phyloP scores from a whole-genome alignment of 768 basidiomycete species.

The Hortiboletus flavorubellus region DNA sequence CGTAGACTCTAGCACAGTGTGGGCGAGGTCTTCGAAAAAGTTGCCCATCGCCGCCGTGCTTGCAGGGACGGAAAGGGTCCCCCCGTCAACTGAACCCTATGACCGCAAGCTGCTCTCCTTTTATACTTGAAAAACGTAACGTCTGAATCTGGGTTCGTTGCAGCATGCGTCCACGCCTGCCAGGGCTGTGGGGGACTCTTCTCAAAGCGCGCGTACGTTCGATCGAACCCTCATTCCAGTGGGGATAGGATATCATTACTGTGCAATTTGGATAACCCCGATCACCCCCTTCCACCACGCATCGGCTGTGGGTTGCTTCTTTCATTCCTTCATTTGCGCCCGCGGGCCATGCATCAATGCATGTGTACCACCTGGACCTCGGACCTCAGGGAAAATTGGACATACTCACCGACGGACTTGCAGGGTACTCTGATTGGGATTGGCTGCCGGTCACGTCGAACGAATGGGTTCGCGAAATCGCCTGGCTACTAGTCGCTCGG shows the following conservation, averaged over 20 bases:
- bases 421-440: neutral
- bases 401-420: neutral
- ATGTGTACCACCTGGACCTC: neutral
- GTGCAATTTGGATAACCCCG: neutral
- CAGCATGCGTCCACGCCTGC: neutral
- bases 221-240: constrained; percentile 3
- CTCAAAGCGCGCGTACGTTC: neutral
- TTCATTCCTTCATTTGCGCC: neutral
- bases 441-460: neutral
- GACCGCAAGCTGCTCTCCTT: neutral
- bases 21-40: constrained; percentile 29
- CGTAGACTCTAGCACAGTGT: constrained; percentile 19
- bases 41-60: constrained; percentile 20
- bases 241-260: neutral
- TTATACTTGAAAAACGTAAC: neutral
- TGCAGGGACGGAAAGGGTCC: neutral
- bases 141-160: neutral
- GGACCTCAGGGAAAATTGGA: neutral
- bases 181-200: neutral
- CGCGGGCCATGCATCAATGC: too few relatives aligned
- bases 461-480: neutral
- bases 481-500: neutral
- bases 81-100: neutral
- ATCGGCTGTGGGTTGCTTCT: neutral
- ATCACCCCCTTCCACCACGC: neutral